Conservation (phyloP, 306 rosid species). For the Castanospermum australe region DNA sequence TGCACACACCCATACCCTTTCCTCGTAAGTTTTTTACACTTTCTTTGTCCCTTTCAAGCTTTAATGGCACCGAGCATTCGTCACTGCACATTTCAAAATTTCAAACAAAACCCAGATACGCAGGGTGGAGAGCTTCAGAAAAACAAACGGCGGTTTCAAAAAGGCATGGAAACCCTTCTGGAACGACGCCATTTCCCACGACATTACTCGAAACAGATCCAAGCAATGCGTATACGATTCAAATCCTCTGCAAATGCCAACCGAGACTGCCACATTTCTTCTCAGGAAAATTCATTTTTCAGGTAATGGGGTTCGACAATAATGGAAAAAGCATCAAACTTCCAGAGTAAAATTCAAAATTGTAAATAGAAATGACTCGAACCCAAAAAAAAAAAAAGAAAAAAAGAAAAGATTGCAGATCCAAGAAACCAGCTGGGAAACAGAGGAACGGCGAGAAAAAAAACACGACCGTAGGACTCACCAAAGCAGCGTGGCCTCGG, state of each 20-base stretch:
- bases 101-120: not conserved
- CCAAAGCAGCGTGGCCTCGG: not conserved
- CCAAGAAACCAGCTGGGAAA: not conserved
- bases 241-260: not conserved
- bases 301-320: not conserved
- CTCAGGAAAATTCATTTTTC: not conserved
- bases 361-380: not conserved
- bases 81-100: not conserved
- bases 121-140: not conserved
- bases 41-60: not conserved
- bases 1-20: constrained; percentile 7
- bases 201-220: not conserved
- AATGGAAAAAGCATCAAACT: not conserved
- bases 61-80: not conserved
- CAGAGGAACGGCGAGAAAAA: not conserved
- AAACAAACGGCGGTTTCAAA: not conserved
- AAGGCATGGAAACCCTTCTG: not conserved
- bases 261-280: not conserved
- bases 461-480: not conserved
- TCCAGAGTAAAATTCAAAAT: not conserved
- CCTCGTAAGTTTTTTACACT: constrained; percentile 22
- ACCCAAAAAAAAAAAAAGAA: too few species aligned
- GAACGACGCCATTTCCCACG: not conserved
- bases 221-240: not conserved
- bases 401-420: not conserved